phyloP scores from a whole-genome alignment of 192 early-diverging fungal genomes.

The Geosiphon pyriformis region DNA sequence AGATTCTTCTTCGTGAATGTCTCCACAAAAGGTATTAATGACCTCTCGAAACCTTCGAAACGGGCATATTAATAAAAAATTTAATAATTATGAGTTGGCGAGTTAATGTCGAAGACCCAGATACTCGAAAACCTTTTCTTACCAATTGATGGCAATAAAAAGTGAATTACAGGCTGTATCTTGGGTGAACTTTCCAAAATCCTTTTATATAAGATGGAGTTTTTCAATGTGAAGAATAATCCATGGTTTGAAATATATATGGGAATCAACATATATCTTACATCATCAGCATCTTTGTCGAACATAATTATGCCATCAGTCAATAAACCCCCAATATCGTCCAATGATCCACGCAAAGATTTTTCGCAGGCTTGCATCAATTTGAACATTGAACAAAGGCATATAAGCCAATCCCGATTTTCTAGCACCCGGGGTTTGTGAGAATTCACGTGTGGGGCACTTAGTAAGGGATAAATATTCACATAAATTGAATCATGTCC shows the following conservation, averaged over 20 bases:
- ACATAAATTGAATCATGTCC: slow-evolving; percentile 32
- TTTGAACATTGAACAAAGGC: slow-evolving; percentile 62
- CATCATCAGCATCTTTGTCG: slow-evolving; percentile 27
- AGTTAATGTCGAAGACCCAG: no score
- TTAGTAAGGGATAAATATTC: slow-evolving; percentile 35
- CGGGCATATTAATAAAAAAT: no score
- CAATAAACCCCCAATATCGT: slow-evolving; percentile 63
- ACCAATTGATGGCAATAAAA: slow-evolving; percentile 53
- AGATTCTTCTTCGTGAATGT: neutral
- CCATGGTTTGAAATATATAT: slow-evolving; percentile 2
- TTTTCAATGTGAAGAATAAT: no score
- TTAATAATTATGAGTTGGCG: no score
- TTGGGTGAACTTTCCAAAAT: slow-evolving; percentile 12
- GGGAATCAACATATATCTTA: neutral
- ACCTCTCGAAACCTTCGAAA: slow-evolving; percentile 69
- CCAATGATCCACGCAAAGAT: slow-evolving; percentile 43
- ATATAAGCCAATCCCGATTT: slow-evolving; percentile 37
- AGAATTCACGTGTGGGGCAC: slow-evolving; percentile 24
- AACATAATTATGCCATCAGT: slow-evolving; percentile 59
- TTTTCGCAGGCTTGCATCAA: slow-evolving; percentile 70
- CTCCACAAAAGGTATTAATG: slow-evolving; percentile 54
- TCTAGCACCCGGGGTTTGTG: slow-evolving; percentile 6
- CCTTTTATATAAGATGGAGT: no score
- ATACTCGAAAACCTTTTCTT: slow-evolving; percentile 18
- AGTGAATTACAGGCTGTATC: slow-evolving; percentile 28